These are phyloP conservation scores for Globisporangium barbulae DNA, from an alignment of 352 stramenopile genomes.

Conservation along the genomic window DNA sequence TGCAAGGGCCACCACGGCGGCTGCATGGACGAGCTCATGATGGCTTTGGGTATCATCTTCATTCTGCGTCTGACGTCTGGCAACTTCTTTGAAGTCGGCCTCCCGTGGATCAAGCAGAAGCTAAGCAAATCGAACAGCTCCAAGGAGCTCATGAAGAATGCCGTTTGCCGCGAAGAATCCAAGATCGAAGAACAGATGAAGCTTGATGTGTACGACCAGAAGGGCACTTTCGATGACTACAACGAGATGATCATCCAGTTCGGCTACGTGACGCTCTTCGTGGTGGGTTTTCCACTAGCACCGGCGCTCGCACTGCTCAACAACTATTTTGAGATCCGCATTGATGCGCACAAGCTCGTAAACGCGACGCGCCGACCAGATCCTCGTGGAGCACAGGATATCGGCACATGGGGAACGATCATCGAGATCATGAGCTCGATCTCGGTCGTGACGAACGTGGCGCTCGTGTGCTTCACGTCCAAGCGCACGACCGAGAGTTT, in stretches of 20 bases:
- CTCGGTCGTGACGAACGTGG: constrained; percentile 91
- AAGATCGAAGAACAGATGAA: constrained; percentile 56
- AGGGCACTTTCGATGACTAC: constrained; percentile 83
- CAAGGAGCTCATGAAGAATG: constrained; percentile 35
- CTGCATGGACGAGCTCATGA: constrained; percentile 81
- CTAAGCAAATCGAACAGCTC: constrained; percentile 17
- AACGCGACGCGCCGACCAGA: constrained; percentile 68
- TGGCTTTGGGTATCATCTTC: constrained; percentile 75
- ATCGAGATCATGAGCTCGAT: constrained; percentile 88
- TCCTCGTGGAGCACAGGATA: constrained; percentile 78
- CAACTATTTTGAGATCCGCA: constrained; percentile 92
- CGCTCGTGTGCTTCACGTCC: constrained; percentile 91
- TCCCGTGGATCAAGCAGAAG: constrained; percentile 76
- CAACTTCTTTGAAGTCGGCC: constrained; percentile 74
- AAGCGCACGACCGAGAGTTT: constrained; percentile 49
- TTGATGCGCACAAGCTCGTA: constrained; percentile 86
- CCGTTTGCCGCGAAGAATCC: constrained; percentile 33
- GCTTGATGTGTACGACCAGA: constrained; percentile 66
- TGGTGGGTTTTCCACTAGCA: constrained; percentile 90
- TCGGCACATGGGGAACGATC: constrained; percentile 91
- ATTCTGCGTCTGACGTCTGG: constrained; percentile 59
- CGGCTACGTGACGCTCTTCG: constrained; percentile 93
- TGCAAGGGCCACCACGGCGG: constrained; percentile 41
- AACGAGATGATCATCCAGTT: constrained; percentile 90
- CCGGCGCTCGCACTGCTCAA: constrained; percentile 87